Evolutionary conservation across 2,329 filamentous ascomycete genomes (phyloP).

Genomic region (Penicillium decumbens): DNA sequence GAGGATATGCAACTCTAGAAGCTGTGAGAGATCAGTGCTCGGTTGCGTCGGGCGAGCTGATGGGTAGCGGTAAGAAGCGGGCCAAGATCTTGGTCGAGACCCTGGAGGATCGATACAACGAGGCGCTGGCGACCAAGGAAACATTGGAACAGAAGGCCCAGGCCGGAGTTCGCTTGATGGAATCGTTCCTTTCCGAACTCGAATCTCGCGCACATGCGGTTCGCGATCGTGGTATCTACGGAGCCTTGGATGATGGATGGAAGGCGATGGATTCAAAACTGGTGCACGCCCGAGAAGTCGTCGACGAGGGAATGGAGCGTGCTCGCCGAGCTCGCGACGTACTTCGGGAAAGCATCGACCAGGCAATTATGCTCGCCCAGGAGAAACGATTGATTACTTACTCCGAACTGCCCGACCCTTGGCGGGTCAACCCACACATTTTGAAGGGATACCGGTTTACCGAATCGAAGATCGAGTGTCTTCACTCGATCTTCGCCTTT

Average conservation of each 20-base stretch:
- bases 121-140: slow-evolving; percentile 76
- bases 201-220: slow-evolving; percentile 77
- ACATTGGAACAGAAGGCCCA: slow-evolving; percentile 88
- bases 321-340: slow-evolving; percentile 77
- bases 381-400: slow-evolving; percentile 82
- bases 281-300: slow-evolving; percentile 66
- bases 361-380: slow-evolving; percentile 68
- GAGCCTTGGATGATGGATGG: slow-evolving; percentile 72
- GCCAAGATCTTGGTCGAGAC: slow-evolving; percentile 90
- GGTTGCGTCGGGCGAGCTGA: slow-evolving; percentile 80
- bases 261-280: slow-evolving; percentile 76
- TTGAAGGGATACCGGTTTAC: slow-evolving; percentile 86
- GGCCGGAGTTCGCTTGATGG: slow-evolving; percentile 79
- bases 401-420: slow-evolving; percentile 83
- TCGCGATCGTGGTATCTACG: slow-evolving; percentile 69
- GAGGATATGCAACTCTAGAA: slow-evolving; percentile 79
- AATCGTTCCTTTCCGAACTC: slow-evolving; percentile 78
- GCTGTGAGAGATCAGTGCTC: slow-evolving; percentile 84
- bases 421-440: slow-evolving; percentile 94
- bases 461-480: slow-evolving; percentile 82
- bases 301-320: slow-evolving; percentile 75
- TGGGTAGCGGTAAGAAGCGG: slow-evolving; percentile 78
- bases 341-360: slow-evolving; percentile 77
- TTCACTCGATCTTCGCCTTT: slow-evolving; percentile 74
- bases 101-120: slow-evolving; percentile 79